These are phyloP conservation scores for Phanerodontia chrysosporium DNA, from an alignment of 768 basidiomycete species.

Conservation along the genomic window DNA sequence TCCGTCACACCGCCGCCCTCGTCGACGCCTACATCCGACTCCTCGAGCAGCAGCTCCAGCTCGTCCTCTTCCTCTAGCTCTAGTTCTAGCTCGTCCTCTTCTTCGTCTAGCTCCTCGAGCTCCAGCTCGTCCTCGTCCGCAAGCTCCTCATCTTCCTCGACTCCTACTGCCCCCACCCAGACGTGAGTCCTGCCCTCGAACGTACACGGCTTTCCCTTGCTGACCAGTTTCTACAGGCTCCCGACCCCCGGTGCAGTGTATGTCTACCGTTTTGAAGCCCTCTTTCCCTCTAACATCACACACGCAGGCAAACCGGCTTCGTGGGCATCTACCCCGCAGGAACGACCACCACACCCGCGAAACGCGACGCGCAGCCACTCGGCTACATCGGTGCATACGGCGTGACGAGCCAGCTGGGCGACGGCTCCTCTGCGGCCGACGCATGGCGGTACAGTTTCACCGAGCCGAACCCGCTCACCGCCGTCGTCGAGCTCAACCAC, in stretches of 20 bases:
- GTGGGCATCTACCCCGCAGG: slow-evolving; percentile 10
- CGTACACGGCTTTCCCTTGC: no score
- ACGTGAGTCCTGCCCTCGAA: neutral
- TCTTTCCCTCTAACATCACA: neutral
- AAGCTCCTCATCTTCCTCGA: neutral
- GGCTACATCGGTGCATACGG: slow-evolving; percentile 17
- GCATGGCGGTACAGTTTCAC: slow-evolving; percentile 15
- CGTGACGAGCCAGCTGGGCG: neutral
- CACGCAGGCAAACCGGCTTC: slow-evolving; percentile 8
- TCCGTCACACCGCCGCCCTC: neutral
- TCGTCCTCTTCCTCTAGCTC: neutral
- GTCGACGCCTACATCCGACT: neutral
- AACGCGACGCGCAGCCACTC: slow-evolving; percentile 4
- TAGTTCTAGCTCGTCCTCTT: neutral
- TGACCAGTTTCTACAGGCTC: slow-evolving; percentile 2
- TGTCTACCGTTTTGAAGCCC: neutral
- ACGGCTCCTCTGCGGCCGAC: neutral
- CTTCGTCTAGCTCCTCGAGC: neutral
- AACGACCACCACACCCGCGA: neutral
- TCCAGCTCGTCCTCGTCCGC: neutral
- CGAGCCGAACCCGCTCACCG: neutral
- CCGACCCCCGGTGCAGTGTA: slow-evolving; percentile 16
- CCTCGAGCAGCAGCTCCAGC: neutral
- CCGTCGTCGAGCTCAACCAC: slow-evolving; percentile 12
- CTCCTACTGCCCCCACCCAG: neutral